Conservation (phyloP, 106 monocot genomes). For the Acorus calamus region DNA sequence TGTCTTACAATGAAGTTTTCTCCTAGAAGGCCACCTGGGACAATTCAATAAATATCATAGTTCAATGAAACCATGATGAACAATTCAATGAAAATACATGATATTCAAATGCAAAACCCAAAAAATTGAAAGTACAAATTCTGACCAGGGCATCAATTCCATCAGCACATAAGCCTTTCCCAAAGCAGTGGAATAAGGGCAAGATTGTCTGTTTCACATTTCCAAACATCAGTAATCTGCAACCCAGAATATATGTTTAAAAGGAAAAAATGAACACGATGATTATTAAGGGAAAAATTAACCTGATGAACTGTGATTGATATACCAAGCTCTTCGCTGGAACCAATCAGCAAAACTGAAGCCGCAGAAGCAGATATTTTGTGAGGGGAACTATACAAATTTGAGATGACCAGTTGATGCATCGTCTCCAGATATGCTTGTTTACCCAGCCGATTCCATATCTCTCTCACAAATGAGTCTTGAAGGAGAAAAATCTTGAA, state of each 20-base stretch:
- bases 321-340: slow-evolving; percentile 87
- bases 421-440: slow-evolving; percentile 75
- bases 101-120: slow-evolving; percentile 3
- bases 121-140: slow-evolving; percentile 56
- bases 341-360: slow-evolving; percentile 71
- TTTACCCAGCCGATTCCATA: slow-evolving; percentile 86
- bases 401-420: slow-evolving; percentile 69
- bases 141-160: slow-evolving; percentile 86
- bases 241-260: background rate
- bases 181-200: slow-evolving; percentile 73
- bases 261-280: background rate
- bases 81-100: background rate
- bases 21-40: slow-evolving; percentile 69
- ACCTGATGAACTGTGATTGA: slow-evolving; percentile 93
- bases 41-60: background rate
- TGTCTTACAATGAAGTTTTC: slow-evolving; percentile 67
- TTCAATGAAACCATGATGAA: no score
- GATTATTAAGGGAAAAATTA: slow-evolving; percentile 1
- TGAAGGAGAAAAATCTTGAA: slow-evolving; percentile 86
- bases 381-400: slow-evolving; percentile 55
- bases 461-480: slow-evolving; percentile 75
- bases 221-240: background rate
- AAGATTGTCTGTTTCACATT: slow-evolving; percentile 59
- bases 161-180: slow-evolving; percentile 75
- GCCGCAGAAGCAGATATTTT: slow-evolving; percentile 66